Percentiles rank a stretch among this genome's conserved stretches.
phyloP scores from a whole-genome alignment of 2,329 filamentous ascomycete species.

The Stachybotrys chartarum region DNA sequence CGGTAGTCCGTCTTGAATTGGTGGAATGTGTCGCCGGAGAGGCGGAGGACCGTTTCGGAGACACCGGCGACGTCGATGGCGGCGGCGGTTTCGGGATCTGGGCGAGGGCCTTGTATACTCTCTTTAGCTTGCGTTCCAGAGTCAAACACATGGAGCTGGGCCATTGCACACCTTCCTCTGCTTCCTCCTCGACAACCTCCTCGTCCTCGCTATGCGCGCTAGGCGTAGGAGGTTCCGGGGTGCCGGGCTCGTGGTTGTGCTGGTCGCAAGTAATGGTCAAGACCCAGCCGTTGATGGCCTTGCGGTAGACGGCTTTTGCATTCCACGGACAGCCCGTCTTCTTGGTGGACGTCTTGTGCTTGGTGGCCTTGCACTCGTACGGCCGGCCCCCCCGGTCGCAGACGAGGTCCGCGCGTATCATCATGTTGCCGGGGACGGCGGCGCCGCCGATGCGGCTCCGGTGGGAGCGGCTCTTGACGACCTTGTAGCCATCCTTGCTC shows the following conservation, averaged over 20 bases:
- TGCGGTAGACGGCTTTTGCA: slow-evolving; percentile 36
- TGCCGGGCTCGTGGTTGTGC: slow-evolving; percentile 37
- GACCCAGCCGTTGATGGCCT: slow-evolving; percentile 36
- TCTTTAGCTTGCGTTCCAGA: slow-evolving; percentile 5
- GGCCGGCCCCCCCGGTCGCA: slow-evolving; percentile 36
- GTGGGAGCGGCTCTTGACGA: slow-evolving; percentile 37
- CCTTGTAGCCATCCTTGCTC: slow-evolving; percentile 37
- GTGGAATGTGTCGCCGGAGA: slow-evolving; percentile 36
- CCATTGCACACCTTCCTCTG: slow-evolving; percentile 13
- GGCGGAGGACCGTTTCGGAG: slow-evolving; percentile 26
- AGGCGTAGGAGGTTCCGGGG: slow-evolving; percentile 32
- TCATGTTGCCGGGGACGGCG: slow-evolving; percentile 32
- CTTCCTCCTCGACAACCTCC: slow-evolving; percentile 20
- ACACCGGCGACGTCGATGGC: slow-evolving; percentile 33
- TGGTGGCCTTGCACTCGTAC: slow-evolving; percentile 35
- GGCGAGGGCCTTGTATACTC: slow-evolving; percentile 18
- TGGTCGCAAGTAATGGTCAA: slow-evolving; percentile 35
- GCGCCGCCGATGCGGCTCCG: slow-evolving; percentile 32
- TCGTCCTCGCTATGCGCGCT: slow-evolving; percentile 24
- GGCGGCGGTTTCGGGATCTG: slow-evolving; percentile 27
- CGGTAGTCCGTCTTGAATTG: slow-evolving; percentile 36
- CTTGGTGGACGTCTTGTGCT: slow-evolving; percentile 38
- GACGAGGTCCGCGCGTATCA: slow-evolving; percentile 37
- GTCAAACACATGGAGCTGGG: neutral
- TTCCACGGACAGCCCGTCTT: slow-evolving; percentile 40